Evolutionary conservation across 352 stramenopile genomes (phyloP), one percentile per base, ranked within the genome.

Genomic region (Sclerospora graminicola): DNA sequence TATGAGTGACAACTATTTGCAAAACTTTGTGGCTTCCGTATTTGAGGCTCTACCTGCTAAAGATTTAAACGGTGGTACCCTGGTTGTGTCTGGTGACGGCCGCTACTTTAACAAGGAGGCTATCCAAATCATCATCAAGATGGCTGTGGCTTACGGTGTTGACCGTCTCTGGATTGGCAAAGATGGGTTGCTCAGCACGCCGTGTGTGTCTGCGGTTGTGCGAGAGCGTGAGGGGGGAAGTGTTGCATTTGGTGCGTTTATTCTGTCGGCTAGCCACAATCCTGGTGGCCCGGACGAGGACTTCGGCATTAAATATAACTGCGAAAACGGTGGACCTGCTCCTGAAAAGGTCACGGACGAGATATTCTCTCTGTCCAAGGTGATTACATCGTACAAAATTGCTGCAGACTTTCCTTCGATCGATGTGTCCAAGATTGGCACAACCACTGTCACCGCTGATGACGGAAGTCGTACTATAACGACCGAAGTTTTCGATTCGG

Each of bases 261-360:
- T 99, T 38, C 56, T 99, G 39, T 98, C 95, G 15, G 96, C 96
- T 4, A 97, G 82, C 67, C 96, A 99, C 81, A 99, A 99, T 78
- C 96, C 96, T 27, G 96, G 96, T 62, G 96, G 96, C 26, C 92
- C 94, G 35, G 86, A 97, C 47, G 95, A 98, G 63, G 96, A 99
- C 72, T 99, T 99, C 61, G 97, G 97, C 41, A 97, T 98, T 56
- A 98, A 98, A 66, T 99, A 98, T 82, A 99, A 99, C 73, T 95
- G 64, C 41, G 86, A 95, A 59, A 99, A 99, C 78, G 96, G 96
- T 41, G 94, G 96, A 27, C 96, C 96, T 3, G 96, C 95, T 14
- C 88, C 90, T 5, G 96, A 99, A 69, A 92, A 96, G 54, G 79
- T 99, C 41, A 99, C 96, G 28, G 76, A 99, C 49, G 86, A 84